Conservation (phyloP, 768 basidiomycete species). For the Amanita thiersii region DNA sequence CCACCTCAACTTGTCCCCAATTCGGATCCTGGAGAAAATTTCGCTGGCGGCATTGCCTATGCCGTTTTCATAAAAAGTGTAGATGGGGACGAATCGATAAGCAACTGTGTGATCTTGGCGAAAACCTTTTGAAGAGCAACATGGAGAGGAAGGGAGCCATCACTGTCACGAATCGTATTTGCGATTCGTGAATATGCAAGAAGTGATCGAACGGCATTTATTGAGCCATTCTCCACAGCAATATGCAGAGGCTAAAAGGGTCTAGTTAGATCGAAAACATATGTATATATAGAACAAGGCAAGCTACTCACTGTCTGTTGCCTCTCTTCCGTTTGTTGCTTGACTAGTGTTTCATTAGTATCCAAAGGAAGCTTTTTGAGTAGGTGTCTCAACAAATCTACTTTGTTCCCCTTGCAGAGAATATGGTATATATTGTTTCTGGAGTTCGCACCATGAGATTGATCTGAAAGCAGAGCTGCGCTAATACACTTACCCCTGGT, state of each 20-base stretch:
- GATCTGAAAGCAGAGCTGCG: not conserved
- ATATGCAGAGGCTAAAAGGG: slow-evolving; percentile 41
- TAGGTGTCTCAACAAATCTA: slow-evolving; percentile 30
- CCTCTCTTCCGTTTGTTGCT: slow-evolving; percentile 34
- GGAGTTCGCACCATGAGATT: not conserved
- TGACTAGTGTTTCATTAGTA: slow-evolving; percentile 31
- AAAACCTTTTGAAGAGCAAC: slow-evolving; percentile 28
- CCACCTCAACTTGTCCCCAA: slow-evolving; percentile 11
- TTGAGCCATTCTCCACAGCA: slow-evolving; percentile 31
- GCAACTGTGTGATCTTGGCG: slow-evolving; percentile 25
- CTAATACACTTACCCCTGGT: slow-evolving; percentile 29
- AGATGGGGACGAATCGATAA: slow-evolving; percentile 29
- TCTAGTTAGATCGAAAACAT: not conserved
- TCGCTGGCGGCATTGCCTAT: slow-evolving; percentile 38
- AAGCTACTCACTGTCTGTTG: slow-evolving; percentile 35
- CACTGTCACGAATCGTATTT: slow-evolving; percentile 32
- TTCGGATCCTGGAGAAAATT: slow-evolving; percentile 21
- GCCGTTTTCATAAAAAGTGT: slow-evolving; percentile 39
- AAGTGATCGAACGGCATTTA: slow-evolving; percentile 24
- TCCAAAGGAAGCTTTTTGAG: slow-evolving; percentile 45
- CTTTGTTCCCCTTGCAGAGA: slow-evolving; percentile 22
- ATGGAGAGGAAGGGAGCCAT: slow-evolving; percentile 48
- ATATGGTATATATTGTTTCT: slow-evolving; percentile 56
- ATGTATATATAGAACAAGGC: too few relatives aligned
- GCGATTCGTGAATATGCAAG: slow-evolving; percentile 27